Conservation (phyloP, 176 grass and related monocot genomes). For the Triticum timopheevii region DNA sequence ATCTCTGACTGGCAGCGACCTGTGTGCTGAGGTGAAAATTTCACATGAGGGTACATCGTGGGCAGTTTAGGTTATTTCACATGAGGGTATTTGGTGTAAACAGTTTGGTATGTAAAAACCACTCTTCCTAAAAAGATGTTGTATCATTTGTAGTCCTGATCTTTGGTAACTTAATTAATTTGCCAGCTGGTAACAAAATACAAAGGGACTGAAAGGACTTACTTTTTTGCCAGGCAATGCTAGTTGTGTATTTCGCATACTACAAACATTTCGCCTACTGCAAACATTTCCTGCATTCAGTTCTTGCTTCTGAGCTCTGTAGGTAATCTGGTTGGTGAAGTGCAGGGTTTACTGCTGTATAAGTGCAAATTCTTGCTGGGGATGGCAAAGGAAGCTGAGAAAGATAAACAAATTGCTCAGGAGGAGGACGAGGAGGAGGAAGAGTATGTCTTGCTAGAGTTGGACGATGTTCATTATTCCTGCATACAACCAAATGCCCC, state of each 20-base stretch:
- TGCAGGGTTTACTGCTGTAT: background rate
- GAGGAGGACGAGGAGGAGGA: conserved; percentile 53
- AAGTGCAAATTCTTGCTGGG: conserved; percentile 4
- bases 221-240: background rate
- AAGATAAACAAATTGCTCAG: conserved; percentile 31
- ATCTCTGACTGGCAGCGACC: background rate
- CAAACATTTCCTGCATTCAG: background rate
- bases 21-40: background rate
- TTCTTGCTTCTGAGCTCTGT: background rate
- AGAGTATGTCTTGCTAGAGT: conserved; percentile 72
- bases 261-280: background rate
- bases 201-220: background rate
- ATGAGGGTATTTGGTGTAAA: background rate
- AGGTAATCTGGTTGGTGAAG: background rate
- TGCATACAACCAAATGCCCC: conserved; percentile 59
- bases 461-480: conserved; percentile 65
- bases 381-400: conserved; percentile 37
- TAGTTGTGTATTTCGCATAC: background rate
- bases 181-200: background rate
- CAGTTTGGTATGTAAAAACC: background rate
- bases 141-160: background rate
- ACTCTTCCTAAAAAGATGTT: background rate
- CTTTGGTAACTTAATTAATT: background rate
- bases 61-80: background rate
- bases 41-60: background rate